Evolutionary conservation across 2,329 filamentous ascomycete species (phyloP), one percentile per base, ranked within the genome.

Genomic region (Acrocalymma vagum): DNA sequence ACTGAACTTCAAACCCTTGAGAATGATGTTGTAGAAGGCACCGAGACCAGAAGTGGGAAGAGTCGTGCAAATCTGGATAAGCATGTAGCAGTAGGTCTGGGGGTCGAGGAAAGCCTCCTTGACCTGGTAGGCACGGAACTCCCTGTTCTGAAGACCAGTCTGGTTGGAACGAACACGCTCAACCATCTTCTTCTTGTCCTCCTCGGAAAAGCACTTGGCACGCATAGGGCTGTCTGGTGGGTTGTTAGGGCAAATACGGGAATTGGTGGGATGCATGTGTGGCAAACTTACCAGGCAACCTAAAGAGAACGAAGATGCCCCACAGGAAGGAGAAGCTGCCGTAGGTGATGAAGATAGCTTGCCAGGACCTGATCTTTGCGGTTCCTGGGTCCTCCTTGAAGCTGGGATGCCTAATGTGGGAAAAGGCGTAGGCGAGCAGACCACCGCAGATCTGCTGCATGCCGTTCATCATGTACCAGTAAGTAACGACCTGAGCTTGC

Each of bases 381-480:
- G 55, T 69, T 11, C 58, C 58, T 8, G 45, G 48, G 21, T 51
- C 36, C 3, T 27, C 13, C 7, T 26, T 34, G 29, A 28, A 48
- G 17, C 48, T 55, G 7, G 46, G 42, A 20, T 60, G 56, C 15
- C 46, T 48, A 36, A 62, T 62, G 6, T 51, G 45, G 9, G 60
- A 47, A 56, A 75, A 72, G 44, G 44, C 38, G 42, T 82, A 82
- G 0, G 85, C 85, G 1, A 89, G 73, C 0, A 89, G 76, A 5
- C 86, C 86, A 21, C 86, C 86, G 6, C 88, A 83, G 34, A 89
- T 85, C 58, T 88, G 86, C 60, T 89, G 86, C 1, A 76, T 78
- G 2, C 86, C 86, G 60, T 89, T 90, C 84, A 88, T 89, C 82
- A 87, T 87, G 46, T 75, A 82, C 85, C 86, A 89, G 65, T 83